Evolutionary conservation across 768 basidiomycete species (phyloP).

Genomic region (Suillus alpinus): DNA sequence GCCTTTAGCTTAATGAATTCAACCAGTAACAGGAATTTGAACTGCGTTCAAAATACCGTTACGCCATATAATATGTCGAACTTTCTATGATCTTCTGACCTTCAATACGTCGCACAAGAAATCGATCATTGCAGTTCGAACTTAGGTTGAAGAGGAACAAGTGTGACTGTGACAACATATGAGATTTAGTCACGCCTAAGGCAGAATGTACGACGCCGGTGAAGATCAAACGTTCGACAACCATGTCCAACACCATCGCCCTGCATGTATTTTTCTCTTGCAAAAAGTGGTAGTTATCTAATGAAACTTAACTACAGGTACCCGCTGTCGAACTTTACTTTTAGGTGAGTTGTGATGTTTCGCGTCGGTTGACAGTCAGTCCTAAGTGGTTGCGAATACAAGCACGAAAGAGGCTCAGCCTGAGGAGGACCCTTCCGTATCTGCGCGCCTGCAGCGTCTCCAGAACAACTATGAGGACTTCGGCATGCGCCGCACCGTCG

Average conservation of each 20-base stretch:
- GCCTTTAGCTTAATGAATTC: too few relatives aligned
- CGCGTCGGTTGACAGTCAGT: slow-evolving; percentile 11
- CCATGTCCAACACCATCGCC: slow-evolving; percentile 53
- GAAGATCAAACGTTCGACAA: slow-evolving; percentile 18
- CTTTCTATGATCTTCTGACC: background rate
- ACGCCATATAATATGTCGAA: background rate
- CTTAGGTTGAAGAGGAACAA: background rate
- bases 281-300: background rate
- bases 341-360: slow-evolving; percentile 52
- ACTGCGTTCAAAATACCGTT: background rate
- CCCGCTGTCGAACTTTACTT: slow-evolving; percentile 88
- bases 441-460: slow-evolving; percentile 88
- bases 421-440: slow-evolving; percentile 95
- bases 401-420: slow-evolving; percentile 97
- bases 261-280: slow-evolving; percentile 32
- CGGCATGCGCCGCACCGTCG: slow-evolving; percentile 95
- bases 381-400: background rate
- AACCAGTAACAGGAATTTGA: background rate
- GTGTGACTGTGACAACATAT: background rate
- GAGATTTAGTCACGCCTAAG: slow-evolving; percentile 15
- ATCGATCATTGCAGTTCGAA: background rate
- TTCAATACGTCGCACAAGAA: background rate
- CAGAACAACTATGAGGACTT: slow-evolving; percentile 97
- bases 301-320: slow-evolving; percentile 46
- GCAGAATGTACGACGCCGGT: slow-evolving; percentile 5